phyloP scores from a whole-genome alignment of 306 rosid species.

The Senna tora region DNA sequence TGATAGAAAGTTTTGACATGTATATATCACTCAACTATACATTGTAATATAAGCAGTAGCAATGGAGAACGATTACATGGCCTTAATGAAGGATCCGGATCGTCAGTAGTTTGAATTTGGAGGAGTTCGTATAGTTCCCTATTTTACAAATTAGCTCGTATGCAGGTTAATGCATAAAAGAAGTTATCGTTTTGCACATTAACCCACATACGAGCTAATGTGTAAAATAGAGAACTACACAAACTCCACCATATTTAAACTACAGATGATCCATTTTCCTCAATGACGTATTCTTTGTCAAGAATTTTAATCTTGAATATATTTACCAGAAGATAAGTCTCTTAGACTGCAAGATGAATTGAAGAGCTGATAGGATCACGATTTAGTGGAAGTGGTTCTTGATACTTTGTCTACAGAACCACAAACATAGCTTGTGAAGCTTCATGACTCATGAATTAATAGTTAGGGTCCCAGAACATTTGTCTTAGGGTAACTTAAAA shows the following conservation, averaged over 20 bases:
- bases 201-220: no score
- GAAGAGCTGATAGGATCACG: conserved; percentile 1
- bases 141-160: no score
- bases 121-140: no score
- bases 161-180: no score
- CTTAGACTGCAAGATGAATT: background rate
- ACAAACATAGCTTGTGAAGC: background rate
- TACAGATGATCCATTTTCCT: no score
- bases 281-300: background rate
- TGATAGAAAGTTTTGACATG: background rate
- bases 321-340: background rate
- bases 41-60: background rate
- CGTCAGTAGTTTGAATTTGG: no score
- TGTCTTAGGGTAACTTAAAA: background rate
- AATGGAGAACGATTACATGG: background rate
- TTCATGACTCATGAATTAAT: background rate
- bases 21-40: background rate
- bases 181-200: no score
- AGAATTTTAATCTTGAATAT: background rate
- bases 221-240: no score
- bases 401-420: background rate
- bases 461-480: background rate
- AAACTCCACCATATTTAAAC: no score
- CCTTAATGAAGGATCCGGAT: background rate
- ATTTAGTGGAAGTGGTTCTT: background rate